Evolutionary conservation across 1,284 basidiomycete genomes (phyloP).

Genomic region (Fomitopsis schrenkii): DNA sequence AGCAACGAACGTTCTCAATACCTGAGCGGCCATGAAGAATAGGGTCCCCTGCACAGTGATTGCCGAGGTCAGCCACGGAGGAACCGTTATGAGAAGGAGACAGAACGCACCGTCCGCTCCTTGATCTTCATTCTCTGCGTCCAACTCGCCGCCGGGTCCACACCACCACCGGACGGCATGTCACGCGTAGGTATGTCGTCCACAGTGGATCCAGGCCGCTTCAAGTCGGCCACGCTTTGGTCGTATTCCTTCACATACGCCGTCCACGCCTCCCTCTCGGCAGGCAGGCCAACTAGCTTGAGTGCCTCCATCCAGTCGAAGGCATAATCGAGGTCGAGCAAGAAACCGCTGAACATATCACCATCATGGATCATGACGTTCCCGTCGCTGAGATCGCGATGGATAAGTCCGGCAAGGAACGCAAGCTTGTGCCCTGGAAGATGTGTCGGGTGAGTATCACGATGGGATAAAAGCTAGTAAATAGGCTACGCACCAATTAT

Average conservation of each 20-base stretch:
- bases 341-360: constrained; percentile 4
- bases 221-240: not conserved
- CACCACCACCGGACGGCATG: not conserved
- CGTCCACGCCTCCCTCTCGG: not conserved
- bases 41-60: constrained; percentile 7
- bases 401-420: constrained; percentile 4
- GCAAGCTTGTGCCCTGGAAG: constrained; percentile 6
- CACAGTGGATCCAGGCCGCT: not conserved
- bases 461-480: too few species aligned
- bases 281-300: not conserved
- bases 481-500: constrained; percentile 9
- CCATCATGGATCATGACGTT: constrained; percentile 7
- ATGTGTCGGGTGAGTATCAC: not conserved
- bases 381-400: constrained; percentile 12
- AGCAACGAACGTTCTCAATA: not conserved
- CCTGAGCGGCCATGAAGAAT: constrained; percentile 9
- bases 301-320: not conserved
- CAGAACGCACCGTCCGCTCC: constrained; percentile 6
- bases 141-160: not conserved
- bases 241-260: not conserved
- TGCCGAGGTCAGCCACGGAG: not conserved
- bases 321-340: constrained; percentile 11
- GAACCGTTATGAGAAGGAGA: too few species aligned
- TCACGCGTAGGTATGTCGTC: not conserved
- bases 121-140: not conserved